Base-by-base conservation (phyloP, 1,139 yeast species). In the Kodamaea sp. region DNA sequence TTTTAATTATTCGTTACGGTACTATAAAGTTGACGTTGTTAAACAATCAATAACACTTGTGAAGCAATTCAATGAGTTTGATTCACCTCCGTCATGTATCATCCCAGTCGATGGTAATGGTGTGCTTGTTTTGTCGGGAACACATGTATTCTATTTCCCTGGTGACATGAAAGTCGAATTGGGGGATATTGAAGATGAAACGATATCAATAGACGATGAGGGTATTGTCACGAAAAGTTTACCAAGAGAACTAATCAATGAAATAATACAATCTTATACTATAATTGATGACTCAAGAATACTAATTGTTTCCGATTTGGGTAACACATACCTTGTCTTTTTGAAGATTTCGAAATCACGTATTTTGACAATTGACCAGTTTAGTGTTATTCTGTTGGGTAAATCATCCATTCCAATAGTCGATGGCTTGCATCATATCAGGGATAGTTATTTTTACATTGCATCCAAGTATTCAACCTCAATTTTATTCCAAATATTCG, bases 391-490 rank as follows among this genome's bases (percentile, higher is more conserved):
- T 3, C 44, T 46, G 8, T 47, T 71, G 31, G 73, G 70, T 2
- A 45, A 47, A 28, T 50, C 67, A 1, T 66, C 75, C 1, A 52
- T 54, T 4, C 56, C 62, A 2, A 44, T 50, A 12, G 45, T 39
- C 4, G 41, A 39, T 29, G 51, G 53, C 2, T 37, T 69, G 5
- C 61, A 60, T 32, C 70, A 67, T 43, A 45, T 70, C 6, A 40
- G 48, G 8, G 59, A 53, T 4, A 57, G 60, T 37, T 38, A 52
- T 9, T 70, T 71, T 40, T 65, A 58, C 37, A 67, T 59, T 6
- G 52, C 63, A 1, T 69, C 75, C 2, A 52, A 44, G 31, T 41
- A 54, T 8, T 68, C 74, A 0, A 61, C 58, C 31, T 63, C 74
- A 1, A 46, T 67, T 2, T 32, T 69, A 8, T 68, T 70, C 38